phyloP scores from a whole-genome alignment of 352 stramenopile species.

The Phytophthora cactorum region DNA sequence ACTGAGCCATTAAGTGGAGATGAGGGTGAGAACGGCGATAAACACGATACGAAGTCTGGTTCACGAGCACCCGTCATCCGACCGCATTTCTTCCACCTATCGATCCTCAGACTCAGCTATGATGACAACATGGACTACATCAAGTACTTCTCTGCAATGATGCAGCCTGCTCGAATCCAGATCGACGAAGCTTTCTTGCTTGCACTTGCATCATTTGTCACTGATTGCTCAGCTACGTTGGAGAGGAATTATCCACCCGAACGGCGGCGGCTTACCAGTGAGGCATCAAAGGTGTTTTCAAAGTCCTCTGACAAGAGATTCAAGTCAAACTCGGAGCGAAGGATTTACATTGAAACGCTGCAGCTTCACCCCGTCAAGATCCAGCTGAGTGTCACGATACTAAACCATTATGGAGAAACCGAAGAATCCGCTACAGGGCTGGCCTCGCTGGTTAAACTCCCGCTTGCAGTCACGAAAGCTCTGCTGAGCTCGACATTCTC shows the following conservation, averaged over 20 bases:
- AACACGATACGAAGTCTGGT: conserved; percentile 26
- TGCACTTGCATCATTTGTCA: conserved; percentile 33
- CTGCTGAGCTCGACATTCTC: conserved; percentile 41
- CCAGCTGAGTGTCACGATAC: conserved; percentile 60
- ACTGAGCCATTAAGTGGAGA: conserved; percentile 27
- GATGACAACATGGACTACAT: conserved; percentile 88
- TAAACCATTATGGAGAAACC: conserved; percentile 35
- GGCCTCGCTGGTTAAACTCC: conserved; percentile 33
- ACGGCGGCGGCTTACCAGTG: conserved; percentile 30
- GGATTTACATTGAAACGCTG: conserved; percentile 88
- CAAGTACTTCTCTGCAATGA: conserved; percentile 86
- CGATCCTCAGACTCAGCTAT: conserved; percentile 77
- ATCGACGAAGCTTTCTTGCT: conserved; percentile 43
- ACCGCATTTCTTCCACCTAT: conserved; percentile 77
- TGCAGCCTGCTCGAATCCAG: conserved; percentile 59
- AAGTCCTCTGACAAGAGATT: conserved; percentile 32
- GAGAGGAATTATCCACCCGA: conserved; percentile 34
- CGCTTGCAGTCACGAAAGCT: conserved; percentile 39
- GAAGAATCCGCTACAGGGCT: conserved; percentile 30
- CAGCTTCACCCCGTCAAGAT: conserved; percentile 84
- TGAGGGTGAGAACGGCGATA: conserved; percentile 12
- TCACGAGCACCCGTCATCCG: conserved; percentile 15
- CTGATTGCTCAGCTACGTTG: conserved; percentile 22
- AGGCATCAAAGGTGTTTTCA: conserved; percentile 25
- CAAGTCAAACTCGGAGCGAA: conserved; percentile 46